These are phyloP conservation scores for Pichia sp. DNA, from an alignment of 1,139 yeast genomes.

Conservation along the genomic window DNA sequence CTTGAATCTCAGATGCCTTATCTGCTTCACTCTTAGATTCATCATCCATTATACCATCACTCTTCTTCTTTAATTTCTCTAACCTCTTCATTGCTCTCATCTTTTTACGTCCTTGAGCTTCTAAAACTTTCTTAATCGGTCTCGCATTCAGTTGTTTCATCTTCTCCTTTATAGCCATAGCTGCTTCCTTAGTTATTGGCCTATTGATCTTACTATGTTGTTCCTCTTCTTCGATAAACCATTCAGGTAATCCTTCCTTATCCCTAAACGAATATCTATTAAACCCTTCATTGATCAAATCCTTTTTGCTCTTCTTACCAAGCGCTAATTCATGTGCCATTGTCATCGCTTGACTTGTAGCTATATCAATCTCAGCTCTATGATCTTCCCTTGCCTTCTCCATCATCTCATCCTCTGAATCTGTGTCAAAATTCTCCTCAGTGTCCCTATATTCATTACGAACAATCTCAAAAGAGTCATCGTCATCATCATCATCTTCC, in stretches of 20 bases:
- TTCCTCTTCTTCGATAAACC: slow-evolving; percentile 93
- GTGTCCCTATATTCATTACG: slow-evolving; percentile 28
- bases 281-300: slow-evolving; percentile 83
- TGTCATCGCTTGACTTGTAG: slow-evolving; percentile 96
- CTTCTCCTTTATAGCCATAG: slow-evolving; percentile 83
- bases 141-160: slow-evolving; percentile 88
- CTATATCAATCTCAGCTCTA: slow-evolving; percentile 64
- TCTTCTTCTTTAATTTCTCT: slow-evolving; percentile 89
- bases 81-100: slow-evolving; percentile 84
- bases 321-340: slow-evolving; percentile 92
- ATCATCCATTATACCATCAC: slow-evolving; percentile 86
- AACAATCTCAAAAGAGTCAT: slow-evolving; percentile 48
- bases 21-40: slow-evolving; percentile 81
- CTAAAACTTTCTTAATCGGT: slow-evolving; percentile 95
- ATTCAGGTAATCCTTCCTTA: slow-evolving; percentile 80
- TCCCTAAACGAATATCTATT: slow-evolving; percentile 90
- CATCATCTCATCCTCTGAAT: slow-evolving; percentile 41
- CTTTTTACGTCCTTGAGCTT: slow-evolving; percentile 95
- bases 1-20: slow-evolving; percentile 86
- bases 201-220: slow-evolving; percentile 76
- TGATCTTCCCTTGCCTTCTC: slow-evolving; percentile 40
- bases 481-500: slow-evolving; percentile 21
- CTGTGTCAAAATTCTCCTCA: slow-evolving; percentile 41
- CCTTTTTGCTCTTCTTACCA: slow-evolving; percentile 78
- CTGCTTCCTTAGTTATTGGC: slow-evolving; percentile 97